These are phyloP conservation scores for Cyathus striatus DNA, from an alignment of 768 basidiomycete species.

Conservation along the genomic window DNA sequence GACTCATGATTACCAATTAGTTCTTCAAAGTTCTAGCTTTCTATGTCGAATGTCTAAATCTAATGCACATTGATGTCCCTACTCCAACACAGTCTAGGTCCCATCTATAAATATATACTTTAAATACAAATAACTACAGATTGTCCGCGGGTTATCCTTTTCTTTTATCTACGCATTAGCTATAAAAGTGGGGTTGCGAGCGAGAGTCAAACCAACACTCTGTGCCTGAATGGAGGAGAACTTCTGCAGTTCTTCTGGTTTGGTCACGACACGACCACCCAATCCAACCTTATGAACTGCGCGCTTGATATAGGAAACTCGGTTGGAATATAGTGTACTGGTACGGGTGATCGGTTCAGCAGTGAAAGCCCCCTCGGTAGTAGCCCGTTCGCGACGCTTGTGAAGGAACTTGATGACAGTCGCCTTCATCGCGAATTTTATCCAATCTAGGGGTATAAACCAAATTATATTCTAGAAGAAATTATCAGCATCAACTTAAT, in stretches of 20 bases:
- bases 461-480: conserved; percentile 77
- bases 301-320: conserved; percentile 87
- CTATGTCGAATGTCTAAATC: no score
- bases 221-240: conserved; percentile 85
- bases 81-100: no score
- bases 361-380: conserved; percentile 26
- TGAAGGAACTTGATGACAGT: conserved; percentile 86
- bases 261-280: conserved; percentile 70
- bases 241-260: conserved; percentile 77
- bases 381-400: conserved; percentile 48
- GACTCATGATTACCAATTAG: no score
- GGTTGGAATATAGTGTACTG: conserved; percentile 91
- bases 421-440: conserved; percentile 96
- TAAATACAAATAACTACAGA: no score
- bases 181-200: conserved; percentile 54
- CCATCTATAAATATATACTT: no score
- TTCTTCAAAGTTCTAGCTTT: no score
- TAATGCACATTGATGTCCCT: no score
- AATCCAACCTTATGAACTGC: conserved; percentile 87
- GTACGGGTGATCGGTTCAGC: conserved; percentile 81
- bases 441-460: conserved; percentile 93
- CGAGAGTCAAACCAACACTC: conserved; percentile 67
- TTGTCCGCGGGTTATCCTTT: no score
- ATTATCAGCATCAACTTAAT: not conserved
- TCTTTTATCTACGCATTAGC: not conserved